Evolutionary conservation across 768 basidiomycete genomes (phyloP).

Genomic region (Xerocomus brunneocitrinus): DNA sequence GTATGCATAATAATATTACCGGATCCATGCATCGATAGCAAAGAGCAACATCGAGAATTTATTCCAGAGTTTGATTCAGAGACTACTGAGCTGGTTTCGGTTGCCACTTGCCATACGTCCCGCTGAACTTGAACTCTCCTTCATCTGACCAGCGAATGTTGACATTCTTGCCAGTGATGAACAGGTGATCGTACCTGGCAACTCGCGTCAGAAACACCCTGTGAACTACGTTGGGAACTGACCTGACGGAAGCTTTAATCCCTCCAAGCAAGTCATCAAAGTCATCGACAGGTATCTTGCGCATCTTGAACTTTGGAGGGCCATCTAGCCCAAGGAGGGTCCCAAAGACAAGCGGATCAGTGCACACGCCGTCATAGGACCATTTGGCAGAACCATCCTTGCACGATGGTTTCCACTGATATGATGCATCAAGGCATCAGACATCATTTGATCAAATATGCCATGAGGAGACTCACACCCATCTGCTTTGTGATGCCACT

Average conservation of each 20-base stretch:
- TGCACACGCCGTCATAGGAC: slow-evolving; percentile 50
- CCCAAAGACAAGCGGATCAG: slow-evolving; percentile 45
- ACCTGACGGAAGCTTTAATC: slow-evolving; percentile 37
- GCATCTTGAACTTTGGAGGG: slow-evolving; percentile 47
- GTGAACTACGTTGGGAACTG: not conserved
- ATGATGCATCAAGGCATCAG: not conserved
- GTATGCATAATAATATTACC: not conserved
- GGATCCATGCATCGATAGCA: not conserved
- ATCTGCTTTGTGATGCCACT: slow-evolving; percentile 53
- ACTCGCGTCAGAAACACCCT: not conserved
- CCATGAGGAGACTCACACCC: slow-evolving; percentile 23
- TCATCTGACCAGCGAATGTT: slow-evolving; percentile 44
- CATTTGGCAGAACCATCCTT: slow-evolving; percentile 44
- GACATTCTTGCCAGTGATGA: slow-evolving; percentile 38
- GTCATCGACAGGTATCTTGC: slow-evolving; percentile 38
- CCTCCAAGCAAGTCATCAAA: slow-evolving; percentile 34
- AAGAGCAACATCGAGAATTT: not conserved
- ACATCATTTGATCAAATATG: not conserved
- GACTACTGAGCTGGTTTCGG: not conserved
- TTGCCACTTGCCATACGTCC: slow-evolving; percentile 36
- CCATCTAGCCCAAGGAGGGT: slow-evolving; percentile 38
- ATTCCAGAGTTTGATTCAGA: not conserved
- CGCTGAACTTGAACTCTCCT: slow-evolving; percentile 57
- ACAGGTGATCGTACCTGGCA: slow-evolving; percentile 37
- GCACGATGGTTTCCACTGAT: slow-evolving; percentile 49